These are phyloP conservation scores for Ceratocystis harringtonii DNA, from an alignment of 2,329 filamentous ascomycete species.

Conservation along the genomic window DNA sequence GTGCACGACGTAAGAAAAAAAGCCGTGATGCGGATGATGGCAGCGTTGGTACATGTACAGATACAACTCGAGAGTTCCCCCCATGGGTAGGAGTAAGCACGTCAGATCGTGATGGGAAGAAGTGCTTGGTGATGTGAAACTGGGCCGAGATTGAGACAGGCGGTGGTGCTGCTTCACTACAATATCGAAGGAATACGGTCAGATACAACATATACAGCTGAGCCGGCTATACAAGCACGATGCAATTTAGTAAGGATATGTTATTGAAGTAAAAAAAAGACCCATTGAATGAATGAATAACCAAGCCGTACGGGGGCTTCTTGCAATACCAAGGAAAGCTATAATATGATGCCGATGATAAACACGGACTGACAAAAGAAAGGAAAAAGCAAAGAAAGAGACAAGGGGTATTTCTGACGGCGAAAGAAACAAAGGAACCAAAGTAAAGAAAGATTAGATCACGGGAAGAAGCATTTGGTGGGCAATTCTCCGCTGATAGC, in stretches of 20 bases:
- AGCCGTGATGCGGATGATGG: slow-evolving; percentile 27
- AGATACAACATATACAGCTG: no score
- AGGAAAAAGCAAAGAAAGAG: not conserved
- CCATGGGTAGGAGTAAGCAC: slow-evolving; percentile 10
- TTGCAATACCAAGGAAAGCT: not conserved
- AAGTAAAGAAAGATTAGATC: slow-evolving; percentile 8
- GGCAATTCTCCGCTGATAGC: not conserved
- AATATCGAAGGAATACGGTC: no score
- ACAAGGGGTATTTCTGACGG: not conserved
- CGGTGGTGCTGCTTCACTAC: not conserved
- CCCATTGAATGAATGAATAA: not conserved
- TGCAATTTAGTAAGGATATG: not conserved
- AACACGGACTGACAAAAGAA: not conserved
- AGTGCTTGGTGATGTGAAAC: slow-evolving; percentile 39
- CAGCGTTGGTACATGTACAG: slow-evolving; percentile 39
- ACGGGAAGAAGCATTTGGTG: slow-evolving; percentile 5
- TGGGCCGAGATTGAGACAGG: not conserved
- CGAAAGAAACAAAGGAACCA: slow-evolving; percentile 1
- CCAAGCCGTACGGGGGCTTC: not conserved
- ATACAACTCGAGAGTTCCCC: slow-evolving; percentile 28
- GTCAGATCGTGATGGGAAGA: slow-evolving; percentile 25
- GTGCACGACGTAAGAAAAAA: slow-evolving; percentile 22
- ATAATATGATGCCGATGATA: not conserved
- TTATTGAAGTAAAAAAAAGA: not conserved
- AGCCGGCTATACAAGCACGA: not conserved